Base-by-base conservation (phyloP, 371 early-diverging fungal species). In the Phascolomyces articulosus region DNA sequence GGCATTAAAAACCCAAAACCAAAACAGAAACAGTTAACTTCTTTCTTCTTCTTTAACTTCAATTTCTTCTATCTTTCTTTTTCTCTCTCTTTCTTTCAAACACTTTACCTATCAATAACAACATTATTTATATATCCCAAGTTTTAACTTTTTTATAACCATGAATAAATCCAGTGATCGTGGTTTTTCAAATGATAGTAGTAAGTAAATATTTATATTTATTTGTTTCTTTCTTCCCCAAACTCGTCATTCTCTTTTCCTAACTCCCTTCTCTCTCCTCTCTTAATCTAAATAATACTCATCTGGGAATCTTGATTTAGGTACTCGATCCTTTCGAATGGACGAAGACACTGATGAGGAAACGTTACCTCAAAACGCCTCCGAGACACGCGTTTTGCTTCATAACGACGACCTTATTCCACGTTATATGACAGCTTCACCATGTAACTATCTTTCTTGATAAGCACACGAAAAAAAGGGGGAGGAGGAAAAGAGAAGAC, bases 371-470 rank as follows among this genome's bases (percentile, higher is more conserved):
- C 66, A 51, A 23, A 66, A 66, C 29, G 66, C 62, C 31, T 61
- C 62, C 9, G 66, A 66, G 40, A 55, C 61, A 56, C 60, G 66
- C 47, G 58, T 55, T 27, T 60, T 69, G 13, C 20, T 69, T 27
- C 28, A 47, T 0, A 34, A 24, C 31, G 69, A 69, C 23, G 69
- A 64, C 16, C 64, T 49, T 47, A 57, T 64, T 59, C 69, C 69
- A 23, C 64, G 69, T 16, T 69, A 69, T 40, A 60, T 69, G 60
- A 63, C 68, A 15, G 69, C 69, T 24, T 69, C 69, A 15, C 69
- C 69, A 20, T 40, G 69, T 60, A 61, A 27, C 65, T 60, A 28
- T 20, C 3, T 27, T 28, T 10, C 20, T 20, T 21, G 8, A 24
- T 26, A 49, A 49, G 24, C 23, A 23, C 2, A 31, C 9, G 31